phyloP scores from a whole-genome alignment of 2,329 filamentous ascomycete species.

The Fusarium nematophilum region DNA sequence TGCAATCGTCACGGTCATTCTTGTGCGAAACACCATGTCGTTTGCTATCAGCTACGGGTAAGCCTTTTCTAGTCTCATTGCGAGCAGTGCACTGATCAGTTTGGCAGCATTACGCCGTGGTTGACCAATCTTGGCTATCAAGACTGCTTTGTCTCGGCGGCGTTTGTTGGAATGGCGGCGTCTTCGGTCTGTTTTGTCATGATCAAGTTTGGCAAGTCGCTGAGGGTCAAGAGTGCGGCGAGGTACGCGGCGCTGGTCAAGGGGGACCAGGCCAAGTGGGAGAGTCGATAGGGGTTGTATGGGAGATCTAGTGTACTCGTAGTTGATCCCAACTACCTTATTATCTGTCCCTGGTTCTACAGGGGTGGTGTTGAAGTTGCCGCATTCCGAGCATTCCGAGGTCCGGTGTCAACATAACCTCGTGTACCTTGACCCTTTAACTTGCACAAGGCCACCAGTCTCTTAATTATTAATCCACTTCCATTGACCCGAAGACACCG shows the following conservation, averaged over 20 bases:
- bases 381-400: too few species aligned
- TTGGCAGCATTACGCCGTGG: slow-evolving; percentile 59
- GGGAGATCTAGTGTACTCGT: not conserved
- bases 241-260: slow-evolving; percentile 29
- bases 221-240: slow-evolving; percentile 33
- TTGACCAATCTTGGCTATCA: slow-evolving; percentile 54
- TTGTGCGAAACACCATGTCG: slow-evolving; percentile 53
- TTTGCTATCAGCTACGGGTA: slow-evolving; percentile 50
- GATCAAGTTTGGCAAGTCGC: slow-evolving; percentile 57
- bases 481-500: too few species aligned
- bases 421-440: too few species aligned
- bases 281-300: not conserved
- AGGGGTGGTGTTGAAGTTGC: too few species aligned
- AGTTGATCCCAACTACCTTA: too few species aligned
- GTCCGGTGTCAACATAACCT: too few species aligned
- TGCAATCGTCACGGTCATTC: slow-evolving; percentile 53
- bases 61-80: not conserved
- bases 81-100: slow-evolving; percentile 1
- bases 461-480: too few species aligned
- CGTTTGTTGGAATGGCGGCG: slow-evolving; percentile 53
- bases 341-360: too few species aligned
- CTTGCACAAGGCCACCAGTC: too few species aligned
- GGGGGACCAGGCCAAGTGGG: slow-evolving; percentile 11
- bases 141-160: slow-evolving; percentile 56
- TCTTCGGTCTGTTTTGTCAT: slow-evolving; percentile 57